Percentiles rank a stretch among this genome's conserved stretches.
phyloP scores from a whole-genome alignment of 371 early-diverging fungal species.

The Mucor piriformis region DNA sequence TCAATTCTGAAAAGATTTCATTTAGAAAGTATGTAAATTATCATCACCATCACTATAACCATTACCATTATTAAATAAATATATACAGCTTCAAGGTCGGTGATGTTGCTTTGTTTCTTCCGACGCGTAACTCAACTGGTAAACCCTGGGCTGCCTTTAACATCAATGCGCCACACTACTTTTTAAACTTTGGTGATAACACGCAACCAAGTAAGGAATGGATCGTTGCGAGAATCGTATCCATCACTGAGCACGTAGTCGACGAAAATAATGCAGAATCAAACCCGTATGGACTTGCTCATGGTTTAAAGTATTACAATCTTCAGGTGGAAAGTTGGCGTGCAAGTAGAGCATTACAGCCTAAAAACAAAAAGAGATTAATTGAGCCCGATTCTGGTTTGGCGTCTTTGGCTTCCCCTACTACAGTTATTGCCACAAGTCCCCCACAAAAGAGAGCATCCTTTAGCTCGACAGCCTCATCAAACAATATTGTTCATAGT shows the following conservation, averaged over 20 bases:
- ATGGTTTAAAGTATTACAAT: slow-evolving; percentile 61
- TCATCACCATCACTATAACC: neutral
- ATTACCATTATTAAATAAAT: neutral
- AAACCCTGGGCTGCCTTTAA: slow-evolving; percentile 85
- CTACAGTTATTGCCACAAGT: neutral
- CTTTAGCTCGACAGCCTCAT: neutral
- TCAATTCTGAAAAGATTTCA: slow-evolving; percentile 61
- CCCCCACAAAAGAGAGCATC: neutral
- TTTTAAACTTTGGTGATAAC: slow-evolving; percentile 58
- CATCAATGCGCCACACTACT: slow-evolving; percentile 76
- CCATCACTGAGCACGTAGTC: slow-evolving; percentile 58
- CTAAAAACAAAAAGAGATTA: slow-evolving; percentile 6
- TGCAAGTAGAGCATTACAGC: neutral
- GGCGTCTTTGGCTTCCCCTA: slow-evolving; percentile 14
- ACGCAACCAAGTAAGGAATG: slow-evolving; percentile 59
- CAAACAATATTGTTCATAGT: slow-evolving; percentile 5
- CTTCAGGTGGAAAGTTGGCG: slow-evolving; percentile 62
- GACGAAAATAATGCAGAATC: slow-evolving; percentile 40
- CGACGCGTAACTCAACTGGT: slow-evolving; percentile 72
- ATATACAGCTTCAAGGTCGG: slow-evolving; percentile 64
- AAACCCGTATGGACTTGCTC: slow-evolving; percentile 69
- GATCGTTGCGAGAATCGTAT: slow-evolving; percentile 69
- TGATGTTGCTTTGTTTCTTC: slow-evolving; percentile 76
- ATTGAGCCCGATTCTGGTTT: slow-evolving; percentile 16
- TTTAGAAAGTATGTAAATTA: slow-evolving; percentile 56